Percentiles rank a stretch among this genome's conserved stretches.
Conservation (phyloP, 1,284 basidiomycete species). For the Trichosporon sp. region DNA sequence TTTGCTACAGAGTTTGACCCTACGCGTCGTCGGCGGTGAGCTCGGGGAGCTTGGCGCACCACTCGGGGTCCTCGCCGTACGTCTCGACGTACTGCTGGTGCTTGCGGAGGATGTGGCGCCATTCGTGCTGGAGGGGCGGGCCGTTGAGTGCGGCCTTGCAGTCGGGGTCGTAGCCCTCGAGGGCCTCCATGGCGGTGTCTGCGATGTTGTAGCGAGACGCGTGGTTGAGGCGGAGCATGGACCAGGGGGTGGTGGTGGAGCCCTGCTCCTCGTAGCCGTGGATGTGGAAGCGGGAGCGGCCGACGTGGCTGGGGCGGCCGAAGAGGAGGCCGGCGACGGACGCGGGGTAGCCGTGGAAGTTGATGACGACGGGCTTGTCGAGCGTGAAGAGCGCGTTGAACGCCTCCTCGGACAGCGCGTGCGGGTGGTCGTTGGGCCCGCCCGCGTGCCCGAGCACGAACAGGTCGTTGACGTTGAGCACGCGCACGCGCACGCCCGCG, state of each 20-base stretch:
- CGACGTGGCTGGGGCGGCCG: constrained; percentile 43
- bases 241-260: constrained; percentile 53
- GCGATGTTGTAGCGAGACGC: constrained; percentile 52
- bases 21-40: constrained; percentile 13
- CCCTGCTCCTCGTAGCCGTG: constrained; percentile 52
- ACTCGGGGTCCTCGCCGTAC: constrained; percentile 46
- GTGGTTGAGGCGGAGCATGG: constrained; percentile 52
- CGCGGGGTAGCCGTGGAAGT: constrained; percentile 66
- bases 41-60: constrained; percentile 41
- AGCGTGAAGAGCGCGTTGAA: constrained; percentile 68
- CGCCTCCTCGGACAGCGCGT: constrained; percentile 61
- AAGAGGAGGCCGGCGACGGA: constrained; percentile 47
- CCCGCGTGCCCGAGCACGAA: constrained; percentile 54
- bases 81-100: constrained; percentile 49
- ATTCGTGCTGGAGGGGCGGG: constrained; percentile 44
- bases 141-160: constrained; percentile 42
- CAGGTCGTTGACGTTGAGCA: constrained; percentile 63
- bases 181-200: constrained; percentile 46
- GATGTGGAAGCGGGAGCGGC: constrained; percentile 47
- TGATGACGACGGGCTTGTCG: constrained; percentile 67
- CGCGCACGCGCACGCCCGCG: constrained; percentile 64
- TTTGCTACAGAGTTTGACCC: background rate
- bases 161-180: constrained; percentile 37
- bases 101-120: constrained; percentile 45
- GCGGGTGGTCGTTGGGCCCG: constrained; percentile 42